phyloP scores from a whole-genome alignment of 2,329 filamentous ascomycete species.

The Zymoseptoria tritici region DNA sequence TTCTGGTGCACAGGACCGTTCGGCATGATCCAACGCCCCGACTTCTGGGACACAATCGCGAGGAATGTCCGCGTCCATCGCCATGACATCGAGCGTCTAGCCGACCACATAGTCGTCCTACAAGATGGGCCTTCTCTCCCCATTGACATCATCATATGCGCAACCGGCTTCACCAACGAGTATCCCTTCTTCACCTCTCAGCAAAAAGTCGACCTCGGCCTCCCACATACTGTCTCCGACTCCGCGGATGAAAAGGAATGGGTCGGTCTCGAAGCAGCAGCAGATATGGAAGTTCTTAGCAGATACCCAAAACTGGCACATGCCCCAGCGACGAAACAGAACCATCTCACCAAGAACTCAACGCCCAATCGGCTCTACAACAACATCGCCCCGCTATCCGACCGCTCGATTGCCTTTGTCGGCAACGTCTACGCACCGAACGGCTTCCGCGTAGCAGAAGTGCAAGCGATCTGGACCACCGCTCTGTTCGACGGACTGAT shows the following conservation, averaged over 20 bases:
- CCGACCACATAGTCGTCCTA: conserved; percentile 4
- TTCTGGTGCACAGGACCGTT: conserved; percentile 3
- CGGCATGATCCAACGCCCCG: conserved; percentile 8
- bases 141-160: conserved; percentile 11
- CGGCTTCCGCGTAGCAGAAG: conserved; percentile 22
- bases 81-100: conserved; percentile 6
- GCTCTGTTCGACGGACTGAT: conserved; percentile 20
- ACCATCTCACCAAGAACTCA: not conserved
- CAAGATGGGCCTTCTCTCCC: conserved; percentile 6
- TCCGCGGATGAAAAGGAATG: not conserved
- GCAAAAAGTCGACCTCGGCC: conserved; percentile 3
- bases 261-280: not conserved
- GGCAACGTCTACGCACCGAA: conserved; percentile 22
- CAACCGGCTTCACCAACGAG: conserved; percentile 10
- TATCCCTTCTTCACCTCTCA: conserved; percentile 3
- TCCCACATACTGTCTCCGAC: conserved; percentile 1
- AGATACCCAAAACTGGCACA: not conserved
- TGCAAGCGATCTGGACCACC: conserved; percentile 24
- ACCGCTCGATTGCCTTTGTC: conserved; percentile 24
- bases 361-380: conserved; percentile 12
- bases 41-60: conserved; percentile 11
- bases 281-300: conserved; percentile 4
- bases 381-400: conserved; percentile 20
- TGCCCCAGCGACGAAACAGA: not conserved
- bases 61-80: conserved; percentile 8